Evolutionary conservation across 495 filamentous ascomycete species (phyloP).

Genomic region (Podospora fimiseda): DNA sequence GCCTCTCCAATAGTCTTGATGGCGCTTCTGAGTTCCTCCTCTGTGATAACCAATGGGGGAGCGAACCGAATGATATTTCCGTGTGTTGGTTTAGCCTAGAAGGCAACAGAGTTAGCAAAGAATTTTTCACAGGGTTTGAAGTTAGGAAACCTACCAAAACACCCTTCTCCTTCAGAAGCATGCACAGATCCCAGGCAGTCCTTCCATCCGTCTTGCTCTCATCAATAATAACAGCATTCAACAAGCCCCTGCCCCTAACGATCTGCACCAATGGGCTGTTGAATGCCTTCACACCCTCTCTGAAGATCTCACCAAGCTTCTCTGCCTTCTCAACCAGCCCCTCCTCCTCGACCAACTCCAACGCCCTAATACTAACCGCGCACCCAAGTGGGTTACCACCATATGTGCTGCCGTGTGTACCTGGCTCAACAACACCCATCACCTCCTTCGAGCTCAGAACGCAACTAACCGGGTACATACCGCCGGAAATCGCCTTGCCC

Average conservation of each 20-base stretch:
- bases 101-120: neutral
- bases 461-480: slow-evolving; percentile 96
- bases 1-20: slow-evolving; percentile 70
- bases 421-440: slow-evolving; percentile 96
- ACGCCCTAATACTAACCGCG: slow-evolving; percentile 90
- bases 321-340: slow-evolving; percentile 77
- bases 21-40: slow-evolving; percentile 74
- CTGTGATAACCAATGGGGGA: slow-evolving; percentile 78
- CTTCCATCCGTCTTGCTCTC: slow-evolving; percentile 75
- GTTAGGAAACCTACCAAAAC: slow-evolving; percentile 60
- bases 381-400: slow-evolving; percentile 97
- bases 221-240: slow-evolving; percentile 97
- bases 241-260: slow-evolving; percentile 84
- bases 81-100: slow-evolving; percentile 93
- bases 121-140: neutral
- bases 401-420: slow-evolving; percentile 95
- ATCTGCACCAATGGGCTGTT: slow-evolving; percentile 72
- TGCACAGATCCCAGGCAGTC: slow-evolving; percentile 94
- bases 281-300: slow-evolving; percentile 62
- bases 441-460: slow-evolving; percentile 85
- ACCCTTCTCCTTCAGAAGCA: slow-evolving; percentile 93
- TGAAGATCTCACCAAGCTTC: slow-evolving; percentile 74
- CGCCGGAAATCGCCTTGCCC: slow-evolving; percentile 95
- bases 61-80: slow-evolving; percentile 96
- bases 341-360: slow-evolving; percentile 91